Evolutionary conservation across 2,329 filamentous ascomycete genomes (phyloP), one percentile per base, ranked within the genome.

Genomic region (Aspergillus eucalypticola): DNA sequence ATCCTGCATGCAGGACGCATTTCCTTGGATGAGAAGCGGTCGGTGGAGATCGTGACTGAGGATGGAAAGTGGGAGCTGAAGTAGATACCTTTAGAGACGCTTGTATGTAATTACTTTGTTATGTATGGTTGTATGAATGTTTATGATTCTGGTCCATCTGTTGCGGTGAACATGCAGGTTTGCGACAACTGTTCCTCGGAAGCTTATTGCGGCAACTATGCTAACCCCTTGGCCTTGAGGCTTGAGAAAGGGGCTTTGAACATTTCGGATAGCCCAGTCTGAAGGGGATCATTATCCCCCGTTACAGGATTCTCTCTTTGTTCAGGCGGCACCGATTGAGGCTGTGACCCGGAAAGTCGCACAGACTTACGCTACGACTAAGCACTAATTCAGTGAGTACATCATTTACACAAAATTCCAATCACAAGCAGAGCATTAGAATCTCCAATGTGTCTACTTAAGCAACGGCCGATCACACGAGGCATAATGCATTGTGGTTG

Each of bases 1-100:
- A 96, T 97, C 64, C 81, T 97, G 59, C 90, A 97, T 77, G 93
- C 93, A 1, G 93, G 94, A 0, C 82, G 93, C 65, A 83, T 88
- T 71, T 94, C 90, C 73, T 84, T 97, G 69, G 92, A 97, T 74
- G 91, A 96, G 82, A 84, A 85, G 59, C 82, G 92, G 58, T 85
- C 91, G 61, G 85, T 97, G 27, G 86, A 87, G 73, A 96, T 97
- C 66, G 63, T 74, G 13, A 71, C 65, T n/a, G 71, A 71, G 35
- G 71, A 68, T 21, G 74, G 68, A 1, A 69, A 71, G 59, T 96
- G 91, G 91, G 86, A 82, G 68, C 75, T 96, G 73, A 82, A 83
- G 74, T 86, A 67, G 42, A 41, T 41, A 44, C 23, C 8, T 50
- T 25, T 27, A 50, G n/a, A 50, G 46, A 50, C 4, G 8, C 44